These are phyloP conservation scores for Xylaria castorea DNA, from an alignment of 495 filamentous ascomycete species.

Conservation along the genomic window DNA sequence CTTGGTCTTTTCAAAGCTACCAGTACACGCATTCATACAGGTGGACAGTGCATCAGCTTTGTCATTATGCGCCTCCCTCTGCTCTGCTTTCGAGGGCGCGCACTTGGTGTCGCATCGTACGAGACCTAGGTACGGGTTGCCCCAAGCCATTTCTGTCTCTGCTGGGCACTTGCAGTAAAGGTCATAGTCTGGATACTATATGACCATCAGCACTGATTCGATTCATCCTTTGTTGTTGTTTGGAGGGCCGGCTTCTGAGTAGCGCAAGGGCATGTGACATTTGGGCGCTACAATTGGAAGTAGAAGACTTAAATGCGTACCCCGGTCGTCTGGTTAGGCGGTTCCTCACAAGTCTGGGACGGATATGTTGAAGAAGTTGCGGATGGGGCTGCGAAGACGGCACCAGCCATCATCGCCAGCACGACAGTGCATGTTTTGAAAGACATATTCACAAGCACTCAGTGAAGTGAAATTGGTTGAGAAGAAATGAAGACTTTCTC, in stretches of 20 bases:
- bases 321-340: constrained; percentile 23
- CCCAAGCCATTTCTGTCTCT: constrained; percentile 30
- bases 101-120: constrained; percentile 39
- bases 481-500: background rate
- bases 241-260: background rate
- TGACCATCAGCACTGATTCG: background rate
- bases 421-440: constrained; percentile 4
- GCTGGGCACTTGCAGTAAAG: constrained; percentile 34
- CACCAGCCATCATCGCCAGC: constrained; percentile 8
- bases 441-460: constrained; percentile 6
- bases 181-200: constrained; percentile 37
- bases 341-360: constrained; percentile 15
- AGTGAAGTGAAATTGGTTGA: background rate
- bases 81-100: constrained; percentile 27
- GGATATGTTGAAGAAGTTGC: background rate
- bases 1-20: constrained; percentile 37
- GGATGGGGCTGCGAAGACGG: constrained; percentile 6
- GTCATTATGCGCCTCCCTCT: constrained; percentile 34
- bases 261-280: background rate
- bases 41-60: constrained; percentile 16
- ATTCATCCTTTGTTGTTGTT: background rate
- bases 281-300: too few species aligned
- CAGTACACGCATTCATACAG: constrained; percentile 37
- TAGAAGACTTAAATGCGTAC: constrained; percentile 9
- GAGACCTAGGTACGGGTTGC: constrained; percentile 39